Evolutionary conservation across 768 basidiomycete genomes (phyloP).

Genomic region (Russula earlei): DNA sequence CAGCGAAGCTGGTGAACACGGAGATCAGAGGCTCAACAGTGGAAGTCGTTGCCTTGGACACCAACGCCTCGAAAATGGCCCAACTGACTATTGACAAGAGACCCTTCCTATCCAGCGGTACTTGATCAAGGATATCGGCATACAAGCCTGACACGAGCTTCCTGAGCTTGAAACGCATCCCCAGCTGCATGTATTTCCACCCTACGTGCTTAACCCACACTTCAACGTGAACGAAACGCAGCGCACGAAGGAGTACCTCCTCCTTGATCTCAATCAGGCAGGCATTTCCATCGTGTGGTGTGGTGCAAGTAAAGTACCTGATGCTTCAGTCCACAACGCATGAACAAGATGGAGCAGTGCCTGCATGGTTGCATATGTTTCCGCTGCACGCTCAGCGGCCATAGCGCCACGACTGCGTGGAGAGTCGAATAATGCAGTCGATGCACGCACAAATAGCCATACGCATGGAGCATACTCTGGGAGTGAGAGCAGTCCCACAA

Average conservation of each 20-base stretch:
- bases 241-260: constrained; percentile 71
- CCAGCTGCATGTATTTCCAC: constrained; percentile 80
- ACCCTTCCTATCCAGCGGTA: constrained; percentile 44
- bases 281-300: constrained; percentile 44
- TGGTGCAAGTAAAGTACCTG: constrained; percentile 39
- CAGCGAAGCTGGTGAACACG: constrained; percentile 51
- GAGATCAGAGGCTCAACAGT: constrained; percentile 76
- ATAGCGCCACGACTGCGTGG: constrained; percentile 54
- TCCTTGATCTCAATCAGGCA: constrained; percentile 68
- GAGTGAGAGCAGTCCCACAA: constrained; percentile 64
- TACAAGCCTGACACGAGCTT: constrained; percentile 58
- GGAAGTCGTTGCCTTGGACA: constrained; percentile 67
- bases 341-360: constrained; percentile 69
- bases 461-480: constrained; percentile 73
- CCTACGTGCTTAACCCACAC: constrained; percentile 80
- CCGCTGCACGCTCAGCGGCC: constrained; percentile 57
- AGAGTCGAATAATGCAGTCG: constrained; percentile 68
- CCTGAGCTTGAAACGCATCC: constrained; percentile 79
- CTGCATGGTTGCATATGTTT: constrained; percentile 75
- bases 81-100: constrained; percentile 55
- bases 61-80: constrained; percentile 57
- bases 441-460: constrained; percentile 82
- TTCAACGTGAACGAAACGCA: constrained; percentile 72
- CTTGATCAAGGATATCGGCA: constrained; percentile 52
- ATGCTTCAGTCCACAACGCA: constrained; percentile 66